Percentiles rank a stretch among this genome's conserved stretches.
Conservation (phyloP, 2,329 filamentous ascomycete genomes). For the Pseudogymnoascus sp. region DNA sequence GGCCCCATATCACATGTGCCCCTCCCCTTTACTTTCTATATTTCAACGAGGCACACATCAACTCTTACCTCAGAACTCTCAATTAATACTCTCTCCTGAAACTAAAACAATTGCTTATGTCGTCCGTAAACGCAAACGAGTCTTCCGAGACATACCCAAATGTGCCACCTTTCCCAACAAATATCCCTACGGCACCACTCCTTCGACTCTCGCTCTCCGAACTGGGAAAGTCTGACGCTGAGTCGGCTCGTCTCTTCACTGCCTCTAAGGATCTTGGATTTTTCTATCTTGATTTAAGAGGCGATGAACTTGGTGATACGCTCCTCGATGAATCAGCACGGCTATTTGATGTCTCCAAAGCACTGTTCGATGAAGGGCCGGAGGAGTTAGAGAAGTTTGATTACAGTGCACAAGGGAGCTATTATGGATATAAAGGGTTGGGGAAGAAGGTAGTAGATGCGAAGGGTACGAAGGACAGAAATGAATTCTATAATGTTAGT, state of each 20-base stretch:
- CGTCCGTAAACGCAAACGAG: background rate
- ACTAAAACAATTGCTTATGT: background rate
- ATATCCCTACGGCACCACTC: conserved; percentile 20
- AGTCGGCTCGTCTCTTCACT: conserved; percentile 17
- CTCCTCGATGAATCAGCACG: conserved; percentile 18
- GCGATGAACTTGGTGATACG: conserved; percentile 16
- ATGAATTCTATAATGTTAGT: conserved; percentile 25
- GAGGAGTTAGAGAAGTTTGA: conserved; percentile 49
- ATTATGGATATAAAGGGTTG: conserved; percentile 22
- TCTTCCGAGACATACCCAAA: conserved; percentile 11
- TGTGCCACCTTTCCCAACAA: conserved; percentile 17
- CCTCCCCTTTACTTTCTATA: background rate
- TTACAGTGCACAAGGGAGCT: conserved; percentile 28
- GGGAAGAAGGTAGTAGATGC: conserved; percentile 20
- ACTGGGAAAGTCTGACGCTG: conserved; percentile 12
- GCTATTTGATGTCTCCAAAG: conserved; percentile 18
- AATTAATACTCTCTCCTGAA: background rate
- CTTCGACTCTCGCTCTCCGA: conserved; percentile 18
- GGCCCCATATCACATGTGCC: background rate
- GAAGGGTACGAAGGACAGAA: conserved; percentile 21
- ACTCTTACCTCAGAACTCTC: background rate
- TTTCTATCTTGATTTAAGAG: conserved; percentile 23
- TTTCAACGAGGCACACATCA: background rate
- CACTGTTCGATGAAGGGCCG: conserved; percentile 32
- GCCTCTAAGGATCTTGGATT: conserved; percentile 22